Base-by-base conservation (phyloP, 805 yeast genomes). In the Ogataea angusta region DNA sequence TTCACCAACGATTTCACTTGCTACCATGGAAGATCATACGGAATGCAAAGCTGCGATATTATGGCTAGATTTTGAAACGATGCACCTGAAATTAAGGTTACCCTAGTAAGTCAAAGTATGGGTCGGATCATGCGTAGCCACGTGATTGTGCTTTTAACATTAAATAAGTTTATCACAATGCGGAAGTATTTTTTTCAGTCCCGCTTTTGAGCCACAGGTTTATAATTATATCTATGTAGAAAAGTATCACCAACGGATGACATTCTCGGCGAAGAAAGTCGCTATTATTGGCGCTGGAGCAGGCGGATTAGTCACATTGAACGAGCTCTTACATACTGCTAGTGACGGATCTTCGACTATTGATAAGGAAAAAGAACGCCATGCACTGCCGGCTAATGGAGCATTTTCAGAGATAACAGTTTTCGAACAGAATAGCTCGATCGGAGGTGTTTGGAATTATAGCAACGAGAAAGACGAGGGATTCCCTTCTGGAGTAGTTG, bases 381-480 rank as follows among this genome's bases (percentile, higher is more conserved):
- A 30, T 13, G 35, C 35, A 7, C 28, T 41, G 15, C 45, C 52
- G 7, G 23, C 32, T 14, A 42, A 61, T 22, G 60, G 61, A 1
- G 58, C 59, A 7, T 69, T 69, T 40, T 46, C 53, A 8, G 53
- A 60, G 24, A 47, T 68, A 15, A 68, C 62, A 5, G 69, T 61
- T 5, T 69, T 68, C 51, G 73, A 69, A 49, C 69, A 65, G 43
- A 60, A 62, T 22, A 46, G 45, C 10, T 45, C 53, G n/a, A 51
- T 66, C 12, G 73, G 73, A 13, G 75, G 73, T 5, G 60, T 67
- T 26, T 69, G 75, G 73, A 38, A 63, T 6, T 47, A 38, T 35
- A 24, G 41, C 24, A 17, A 38, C 30, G 37, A 41, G 32, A 26
- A 49, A 18, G 52, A 59, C 38, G 52, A 54, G 2, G 43, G 10